A percentile compares a stretch with the other conserved stretches of the same genome.
phyloP scores from a whole-genome alignment of 768 basidiomycete species.

The Candolleomyces aberdarensis region DNA sequence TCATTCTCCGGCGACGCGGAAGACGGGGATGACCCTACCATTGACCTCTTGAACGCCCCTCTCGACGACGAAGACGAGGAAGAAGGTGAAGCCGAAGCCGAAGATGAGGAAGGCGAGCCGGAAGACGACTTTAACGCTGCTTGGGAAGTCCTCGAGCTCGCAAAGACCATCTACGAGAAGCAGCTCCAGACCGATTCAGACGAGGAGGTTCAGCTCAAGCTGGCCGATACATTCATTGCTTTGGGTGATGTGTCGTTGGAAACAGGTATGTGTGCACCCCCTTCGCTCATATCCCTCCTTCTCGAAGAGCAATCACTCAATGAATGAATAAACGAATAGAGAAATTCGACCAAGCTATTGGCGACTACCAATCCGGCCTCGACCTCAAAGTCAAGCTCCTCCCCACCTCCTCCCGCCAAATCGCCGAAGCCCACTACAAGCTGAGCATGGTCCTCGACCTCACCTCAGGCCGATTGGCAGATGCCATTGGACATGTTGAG shows the following conservation, averaged over 20 bases:
- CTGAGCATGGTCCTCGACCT: conserved; percentile 92
- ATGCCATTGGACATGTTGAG: conserved; percentile 80
- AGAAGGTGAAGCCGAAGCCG: conserved; percentile 54
- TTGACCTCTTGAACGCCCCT: conserved; percentile 64
- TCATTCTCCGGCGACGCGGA: conserved; percentile 83
- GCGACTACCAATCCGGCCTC: conserved; percentile 80
- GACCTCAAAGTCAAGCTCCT: conserved; percentile 69
- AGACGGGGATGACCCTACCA: conserved; percentile 46
- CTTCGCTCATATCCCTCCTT: conserved; percentile 3
- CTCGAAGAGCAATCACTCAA: conserved; percentile 3
- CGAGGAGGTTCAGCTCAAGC: conserved; percentile 68
- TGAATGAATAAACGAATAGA: conserved; percentile 48
- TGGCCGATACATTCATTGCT: conserved; percentile 88
- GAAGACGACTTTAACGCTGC: conserved; percentile 98
- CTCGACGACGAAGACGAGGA: conserved; percentile 46
- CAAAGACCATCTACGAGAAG: conserved; percentile 81
- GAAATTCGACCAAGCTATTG: conserved; percentile 93
- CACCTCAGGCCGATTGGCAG: conserved; percentile 77
- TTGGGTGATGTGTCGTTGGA: conserved; percentile 97
- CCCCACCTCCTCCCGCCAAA: conserved; percentile 85
- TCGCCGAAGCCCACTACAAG: conserved; percentile 93
- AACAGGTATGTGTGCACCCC: conserved; percentile 59
- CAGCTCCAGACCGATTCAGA: conserved; percentile 48
- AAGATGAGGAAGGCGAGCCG: conserved; percentile 72
- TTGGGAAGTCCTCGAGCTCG: conserved; percentile 97